Percentiles rank a stretch among this genome's conserved stretches.
These are phyloP conservation scores for Russula compacta DNA, from an alignment of 768 basidiomycete genomes.

Conservation along the genomic window DNA sequence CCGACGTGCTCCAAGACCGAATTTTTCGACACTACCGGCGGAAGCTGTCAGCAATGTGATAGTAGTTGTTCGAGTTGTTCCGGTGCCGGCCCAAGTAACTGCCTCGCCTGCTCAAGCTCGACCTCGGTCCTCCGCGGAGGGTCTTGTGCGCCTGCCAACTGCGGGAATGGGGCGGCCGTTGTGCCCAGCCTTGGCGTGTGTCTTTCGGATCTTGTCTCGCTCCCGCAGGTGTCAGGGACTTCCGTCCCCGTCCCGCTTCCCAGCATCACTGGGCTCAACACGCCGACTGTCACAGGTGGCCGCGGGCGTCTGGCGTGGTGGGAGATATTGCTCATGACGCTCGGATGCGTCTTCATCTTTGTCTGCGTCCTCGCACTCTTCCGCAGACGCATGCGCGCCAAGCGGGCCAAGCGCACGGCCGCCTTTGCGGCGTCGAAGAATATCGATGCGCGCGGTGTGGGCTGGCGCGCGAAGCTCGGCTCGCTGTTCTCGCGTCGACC, in stretches of 20 bases:
- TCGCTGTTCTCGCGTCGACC: conserved; percentile 43
- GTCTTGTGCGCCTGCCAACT: conserved; percentile 53
- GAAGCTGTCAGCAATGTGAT: conserved; percentile 64
- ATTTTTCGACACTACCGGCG: conserved; percentile 59
- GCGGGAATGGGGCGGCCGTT: conserved; percentile 44
- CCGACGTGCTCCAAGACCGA: conserved; percentile 65
- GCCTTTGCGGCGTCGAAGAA: conserved; percentile 54
- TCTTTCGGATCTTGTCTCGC: conserved; percentile 61
- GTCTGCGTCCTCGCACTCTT: conserved; percentile 55
- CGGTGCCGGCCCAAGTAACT: conserved; percentile 54
- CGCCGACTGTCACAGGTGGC: conserved; percentile 33
- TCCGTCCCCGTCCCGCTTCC: conserved; percentile 38
- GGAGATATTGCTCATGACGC: conserved; percentile 77
- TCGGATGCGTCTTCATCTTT: conserved; percentile 75
- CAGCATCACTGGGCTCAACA: conserved; percentile 45
- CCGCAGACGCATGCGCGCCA: conserved; percentile 61
- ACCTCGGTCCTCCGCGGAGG: conserved; percentile 56
- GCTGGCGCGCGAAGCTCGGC: conserved; percentile 48
- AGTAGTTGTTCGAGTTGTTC: conserved; percentile 72
- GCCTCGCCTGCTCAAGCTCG: conserved; percentile 64
- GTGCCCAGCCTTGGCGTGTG: conserved; percentile 69
- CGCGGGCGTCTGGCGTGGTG: conserved; percentile 55
- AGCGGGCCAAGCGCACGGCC: conserved; percentile 57
- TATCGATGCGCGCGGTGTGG: conserved; percentile 34
- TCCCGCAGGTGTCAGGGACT: conserved; percentile 39